phyloP scores from a whole-genome alignment of 202 grass and related monocot species.

The Zizania palustris region DNA sequence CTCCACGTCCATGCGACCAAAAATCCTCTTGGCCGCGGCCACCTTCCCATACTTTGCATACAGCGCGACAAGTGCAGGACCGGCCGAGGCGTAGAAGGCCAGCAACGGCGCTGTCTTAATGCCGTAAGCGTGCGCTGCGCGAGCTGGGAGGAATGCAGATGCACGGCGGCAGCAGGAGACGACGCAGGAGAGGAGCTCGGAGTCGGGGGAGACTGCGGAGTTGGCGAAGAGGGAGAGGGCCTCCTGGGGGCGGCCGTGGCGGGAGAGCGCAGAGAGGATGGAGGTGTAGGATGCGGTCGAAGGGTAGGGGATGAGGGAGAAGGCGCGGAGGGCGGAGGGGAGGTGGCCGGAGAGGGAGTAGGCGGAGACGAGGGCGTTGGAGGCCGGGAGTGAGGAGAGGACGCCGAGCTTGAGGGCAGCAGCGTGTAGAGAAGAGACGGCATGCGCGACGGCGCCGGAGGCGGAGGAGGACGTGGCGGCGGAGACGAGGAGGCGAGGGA shows the following conservation, averaged over 20 bases:
- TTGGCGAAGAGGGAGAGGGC: constrained; percentile 59
- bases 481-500: constrained; percentile 43
- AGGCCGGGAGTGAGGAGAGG: constrained; percentile 45
- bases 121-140: constrained; percentile 58
- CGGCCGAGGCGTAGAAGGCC: constrained; percentile 59
- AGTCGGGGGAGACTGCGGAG: constrained; percentile 46
- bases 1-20: constrained; percentile 41
- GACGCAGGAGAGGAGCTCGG: constrained; percentile 63
- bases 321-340: constrained; percentile 43
- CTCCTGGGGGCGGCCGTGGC: constrained; percentile 47
- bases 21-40: constrained; percentile 39
- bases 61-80: constrained; percentile 64
- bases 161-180: constrained; percentile 61
- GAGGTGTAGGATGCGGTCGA: constrained; percentile 70
- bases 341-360: constrained; percentile 46
- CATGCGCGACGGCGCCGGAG: neutral
- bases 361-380: constrained; percentile 72
- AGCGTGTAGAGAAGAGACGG: constrained; percentile 55
- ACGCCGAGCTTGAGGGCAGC: constrained; percentile 60
- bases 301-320: constrained; percentile 41
- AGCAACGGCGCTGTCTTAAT: constrained; percentile 42
- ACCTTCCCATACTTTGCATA: constrained; percentile 51
- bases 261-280: constrained; percentile 62
- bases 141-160: constrained; percentile 40
- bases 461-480: neutral